Evolutionary conservation across 331 rosid species (phyloP).

Genomic region (Telfairia occidentalis): DNA sequence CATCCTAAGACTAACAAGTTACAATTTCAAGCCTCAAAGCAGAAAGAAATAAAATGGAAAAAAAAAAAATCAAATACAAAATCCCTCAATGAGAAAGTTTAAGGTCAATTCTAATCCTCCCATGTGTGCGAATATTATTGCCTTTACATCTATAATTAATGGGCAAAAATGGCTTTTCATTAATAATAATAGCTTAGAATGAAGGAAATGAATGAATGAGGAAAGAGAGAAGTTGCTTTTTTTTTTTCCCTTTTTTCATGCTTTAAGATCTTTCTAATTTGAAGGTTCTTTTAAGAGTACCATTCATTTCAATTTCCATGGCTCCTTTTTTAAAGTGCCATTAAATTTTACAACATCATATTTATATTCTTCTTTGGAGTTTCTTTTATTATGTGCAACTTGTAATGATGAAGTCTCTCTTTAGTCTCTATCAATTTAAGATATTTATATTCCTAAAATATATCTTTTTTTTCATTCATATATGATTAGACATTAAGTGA

Average conservation of each 20-base stretch:
- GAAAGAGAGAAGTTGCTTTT: not conserved
- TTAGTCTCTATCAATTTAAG: too few species aligned
- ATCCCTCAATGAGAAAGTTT: too few species aligned
- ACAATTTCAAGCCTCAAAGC: too few species aligned
- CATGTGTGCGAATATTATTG: too few species aligned
- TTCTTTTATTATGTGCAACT: not conserved
- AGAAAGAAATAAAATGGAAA: too few species aligned
- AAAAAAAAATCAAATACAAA: too few species aligned
- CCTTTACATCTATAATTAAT: not conserved
- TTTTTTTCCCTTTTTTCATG: not conserved
- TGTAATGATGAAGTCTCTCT: not conserved
- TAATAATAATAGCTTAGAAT: not conserved
- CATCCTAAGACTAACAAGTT: too few species aligned
- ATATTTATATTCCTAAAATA: too few species aligned
- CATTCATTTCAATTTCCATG: constrained; percentile 2
- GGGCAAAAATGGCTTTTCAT: not conserved
- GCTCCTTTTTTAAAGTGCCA: not conserved
- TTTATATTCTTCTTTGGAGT: not conserved
- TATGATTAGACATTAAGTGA: not conserved
- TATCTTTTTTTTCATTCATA: not conserved
- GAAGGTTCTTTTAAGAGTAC: not conserved
- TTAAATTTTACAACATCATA: not conserved
- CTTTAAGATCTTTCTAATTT: not conserved
- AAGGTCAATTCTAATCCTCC: too few species aligned
- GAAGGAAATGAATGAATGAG: not conserved